A percentile compares a stretch with the other conserved stretches of the same genome.
Evolutionary conservation across 192 early-diverging fungal species (phyloP).

Genomic region (Martensiomyces pterosporus): DNA sequence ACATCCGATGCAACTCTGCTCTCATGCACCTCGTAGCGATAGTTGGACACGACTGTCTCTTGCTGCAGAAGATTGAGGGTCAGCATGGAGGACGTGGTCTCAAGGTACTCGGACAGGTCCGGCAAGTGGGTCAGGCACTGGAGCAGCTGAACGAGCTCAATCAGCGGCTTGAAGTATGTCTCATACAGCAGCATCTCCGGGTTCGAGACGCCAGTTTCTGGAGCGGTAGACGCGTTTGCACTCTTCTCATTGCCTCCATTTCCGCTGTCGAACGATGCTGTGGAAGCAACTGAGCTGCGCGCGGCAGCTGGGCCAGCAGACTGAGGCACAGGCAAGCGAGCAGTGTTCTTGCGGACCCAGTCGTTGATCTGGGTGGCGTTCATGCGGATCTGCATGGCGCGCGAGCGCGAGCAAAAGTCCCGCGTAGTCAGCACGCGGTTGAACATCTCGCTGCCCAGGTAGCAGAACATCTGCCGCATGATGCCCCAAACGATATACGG

Average conservation of each 20-base stretch:
- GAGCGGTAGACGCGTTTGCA: not conserved
- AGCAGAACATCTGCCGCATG: constrained; percentile 74
- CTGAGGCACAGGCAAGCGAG: constrained; percentile 23
- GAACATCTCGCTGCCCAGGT: constrained; percentile 72
- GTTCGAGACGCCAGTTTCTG: not conserved
- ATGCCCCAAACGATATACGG: constrained; percentile 66
- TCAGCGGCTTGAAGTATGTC: constrained; percentile 55
- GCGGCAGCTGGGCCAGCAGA: not conserved
- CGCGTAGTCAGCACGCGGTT: constrained; percentile 79
- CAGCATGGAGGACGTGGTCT: constrained; percentile 64
- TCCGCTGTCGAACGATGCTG: no score
- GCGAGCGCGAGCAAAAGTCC: constrained; percentile 69
- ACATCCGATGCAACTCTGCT: constrained; percentile 65
- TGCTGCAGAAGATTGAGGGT: constrained; percentile 70
- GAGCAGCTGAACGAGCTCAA: constrained; percentile 78
- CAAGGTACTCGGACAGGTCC: constrained; percentile 70
- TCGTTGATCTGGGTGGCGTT: constrained; percentile 78
- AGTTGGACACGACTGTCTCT: constrained; percentile 65
- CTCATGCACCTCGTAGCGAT: constrained; percentile 90
- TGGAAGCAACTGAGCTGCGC: no score
- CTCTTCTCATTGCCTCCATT: no score
- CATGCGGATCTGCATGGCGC: constrained; percentile 79
- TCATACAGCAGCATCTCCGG: constrained; percentile 31
- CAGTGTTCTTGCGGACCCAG: constrained; percentile 70
- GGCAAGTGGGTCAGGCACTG: constrained; percentile 74